Conservation (phyloP, 768 basidiomycete species). For the Dacryopinax spathularia region DNA sequence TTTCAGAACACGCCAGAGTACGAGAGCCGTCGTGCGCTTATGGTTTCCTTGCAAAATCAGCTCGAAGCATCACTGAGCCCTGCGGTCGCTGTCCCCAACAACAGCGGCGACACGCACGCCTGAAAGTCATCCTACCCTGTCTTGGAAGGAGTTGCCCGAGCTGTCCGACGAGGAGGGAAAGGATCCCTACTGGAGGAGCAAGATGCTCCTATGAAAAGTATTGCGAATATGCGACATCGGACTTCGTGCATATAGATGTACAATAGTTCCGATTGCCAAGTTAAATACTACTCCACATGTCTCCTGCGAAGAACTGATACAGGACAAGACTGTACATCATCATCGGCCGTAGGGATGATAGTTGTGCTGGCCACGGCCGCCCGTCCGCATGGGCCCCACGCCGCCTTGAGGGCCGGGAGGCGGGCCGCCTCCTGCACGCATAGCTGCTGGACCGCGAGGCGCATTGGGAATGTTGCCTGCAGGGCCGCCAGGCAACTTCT, state of each 20-base stretch:
- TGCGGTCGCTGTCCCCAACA: conserved; percentile 79
- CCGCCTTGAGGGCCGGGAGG: conserved; percentile 3
- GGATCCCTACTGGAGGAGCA: conserved; percentile 3
- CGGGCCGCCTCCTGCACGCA: conserved; percentile 12
- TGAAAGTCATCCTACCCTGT: conserved; percentile 73
- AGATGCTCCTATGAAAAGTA: conserved; percentile 1
- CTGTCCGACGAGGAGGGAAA: conserved; percentile 36
- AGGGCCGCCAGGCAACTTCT: conserved; percentile 11
- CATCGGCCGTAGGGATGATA: conserved; percentile 75
- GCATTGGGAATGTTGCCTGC: conserved; percentile 8
- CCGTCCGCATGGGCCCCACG: conserved; percentile 57
- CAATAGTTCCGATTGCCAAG: background rate
- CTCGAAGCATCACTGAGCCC: conserved; percentile 84
- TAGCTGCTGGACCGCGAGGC: conserved; percentile 15
- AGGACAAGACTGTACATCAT: background rate
- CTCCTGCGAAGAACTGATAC: background rate
- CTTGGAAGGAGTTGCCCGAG: conserved; percentile 67
- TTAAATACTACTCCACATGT: background rate
- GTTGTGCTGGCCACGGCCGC: conserved; percentile 60
- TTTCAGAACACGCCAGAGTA: conserved; percentile 89
- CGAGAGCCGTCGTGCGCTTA: conserved; percentile 66
- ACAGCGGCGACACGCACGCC: conserved; percentile 52
- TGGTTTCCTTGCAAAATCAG: conserved; percentile 90
- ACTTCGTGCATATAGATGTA: background rate
- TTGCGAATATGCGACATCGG: background rate